phyloP scores from a whole-genome alignment of 305 asterid genomes.

The Plantago lanceolata region DNA sequence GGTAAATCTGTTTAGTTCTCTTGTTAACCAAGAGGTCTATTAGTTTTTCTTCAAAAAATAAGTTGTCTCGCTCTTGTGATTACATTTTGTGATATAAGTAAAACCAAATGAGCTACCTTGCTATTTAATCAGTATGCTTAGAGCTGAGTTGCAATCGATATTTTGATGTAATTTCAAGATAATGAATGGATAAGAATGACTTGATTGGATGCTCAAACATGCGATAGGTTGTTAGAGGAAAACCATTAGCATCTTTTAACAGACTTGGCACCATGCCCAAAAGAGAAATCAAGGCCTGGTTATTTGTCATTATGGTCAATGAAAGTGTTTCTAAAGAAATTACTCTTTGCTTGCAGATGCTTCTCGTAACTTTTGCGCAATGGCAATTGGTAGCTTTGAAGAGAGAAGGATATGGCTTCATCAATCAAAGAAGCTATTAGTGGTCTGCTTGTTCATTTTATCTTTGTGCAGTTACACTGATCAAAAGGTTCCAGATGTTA shows the following conservation, averaged over 20 bases:
- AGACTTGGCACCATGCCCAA: neutral
- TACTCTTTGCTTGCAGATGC: slow-evolving; percentile 46
- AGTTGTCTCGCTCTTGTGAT: neutral
- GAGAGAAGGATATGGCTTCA: slow-evolving; percentile 71
- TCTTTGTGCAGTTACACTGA: slow-evolving; percentile 50
- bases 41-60: neutral
- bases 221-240: slow-evolving; percentile 7
- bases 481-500: slow-evolving; percentile 41
- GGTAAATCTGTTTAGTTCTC: too few relatives aligned
- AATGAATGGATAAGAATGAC: too few relatives aligned
- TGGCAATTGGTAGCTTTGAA: slow-evolving; percentile 61
- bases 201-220: slow-evolving; percentile 8
- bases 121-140: neutral
- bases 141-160: neutral
- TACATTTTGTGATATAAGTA: neutral
- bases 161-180: too few relatives aligned
- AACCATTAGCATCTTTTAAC: slow-evolving; percentile 6
- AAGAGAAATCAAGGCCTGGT: neutral
- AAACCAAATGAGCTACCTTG: neutral
- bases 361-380: slow-evolving; percentile 56
- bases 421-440: slow-evolving; percentile 74
- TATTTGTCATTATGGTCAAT: slow-evolving; percentile 12
- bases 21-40: too few relatives aligned
- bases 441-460: slow-evolving; percentile 63
- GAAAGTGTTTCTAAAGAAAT: slow-evolving; percentile 23